Evolutionary conservation across 768 basidiomycete species (phyloP), one percentile per base, ranked within the genome.

Genomic region (Mrakia gelida): DNA sequence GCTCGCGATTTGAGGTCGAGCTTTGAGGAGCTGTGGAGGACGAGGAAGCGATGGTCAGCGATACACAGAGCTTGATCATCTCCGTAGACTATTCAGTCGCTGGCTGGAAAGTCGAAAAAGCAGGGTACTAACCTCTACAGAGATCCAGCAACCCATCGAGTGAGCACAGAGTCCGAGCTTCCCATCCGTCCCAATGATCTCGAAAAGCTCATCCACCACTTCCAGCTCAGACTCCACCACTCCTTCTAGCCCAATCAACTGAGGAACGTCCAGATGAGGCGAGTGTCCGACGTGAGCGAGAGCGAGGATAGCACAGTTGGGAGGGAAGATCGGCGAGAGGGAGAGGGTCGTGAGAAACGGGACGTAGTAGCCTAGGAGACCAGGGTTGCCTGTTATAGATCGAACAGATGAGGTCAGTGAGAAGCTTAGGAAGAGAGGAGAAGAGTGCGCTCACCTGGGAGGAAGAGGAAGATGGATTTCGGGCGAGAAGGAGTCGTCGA

Each of bases 101-200:
- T n/a, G n/a, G n/a, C n/a, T n/a, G n/a, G n/a, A n/a, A n/a, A n/a
- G n/a, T n/a, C 9, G 13, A 30, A 54, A 45, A 26, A 34, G 6
- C 16, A 74, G 41, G 45, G 1, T 2, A 34, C 32, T 41, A 6
- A 61, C n/a, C 34, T 70, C 62, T 43, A 89, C 81, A 6, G 87
- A 82, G 73, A 93, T 85, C 91, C 92, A 94, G 1, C 88, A 84
- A 1, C 92, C 92, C 21, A 93, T 88, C 75, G 91, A 92, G 80
- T 93, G 92, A 13, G 90, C 91, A 30, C 87, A 82, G 0, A 91
- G 32, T 26, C 90, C 82, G 38, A 90, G 82, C 76, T 83, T 86
- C 9, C 67, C 67, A 5, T 80, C 67, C n/a, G 79, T 38, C 16
- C 84, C 80, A 80, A 84, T 87, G n/a, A 75, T 80, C 23, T 82